These are phyloP conservation scores for Chlorella variabilis DNA, from an alignment of 163 green algal species.

Conservation along the genomic window DNA sequence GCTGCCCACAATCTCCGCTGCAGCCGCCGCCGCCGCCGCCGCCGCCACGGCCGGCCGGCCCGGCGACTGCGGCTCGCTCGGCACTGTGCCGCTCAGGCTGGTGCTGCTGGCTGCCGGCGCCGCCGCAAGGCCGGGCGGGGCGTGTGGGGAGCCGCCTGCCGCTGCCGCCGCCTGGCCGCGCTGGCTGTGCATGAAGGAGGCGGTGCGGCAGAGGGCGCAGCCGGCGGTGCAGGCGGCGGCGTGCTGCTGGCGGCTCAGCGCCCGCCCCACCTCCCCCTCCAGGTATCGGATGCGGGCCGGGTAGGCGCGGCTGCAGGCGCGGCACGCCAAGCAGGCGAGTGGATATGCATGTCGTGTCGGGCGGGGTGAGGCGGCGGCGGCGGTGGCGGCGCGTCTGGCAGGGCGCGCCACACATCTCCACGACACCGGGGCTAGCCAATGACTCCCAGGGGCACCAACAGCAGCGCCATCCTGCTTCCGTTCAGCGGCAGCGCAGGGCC, in stretches of 20 bases:
- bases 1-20: not conserved
- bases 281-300: conserved; percentile 7
- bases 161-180: conserved; percentile 13
- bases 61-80: not conserved
- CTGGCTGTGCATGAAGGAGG: not conserved
- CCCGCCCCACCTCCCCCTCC: conserved; percentile 12
- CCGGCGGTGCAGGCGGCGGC: conserved; percentile 10
- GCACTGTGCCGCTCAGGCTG: conserved; percentile 2
- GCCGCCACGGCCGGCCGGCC: too few species aligned
- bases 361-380: too few species aligned
- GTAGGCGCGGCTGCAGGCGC: conserved; percentile 20
- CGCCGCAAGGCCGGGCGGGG: not conserved
- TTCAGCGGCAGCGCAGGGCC: too few species aligned
- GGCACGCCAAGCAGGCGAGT: too few species aligned
- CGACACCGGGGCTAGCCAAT: too few species aligned
- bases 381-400: too few species aligned
- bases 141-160: not conserved
- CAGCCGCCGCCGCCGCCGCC: not conserved
- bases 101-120: not conserved
- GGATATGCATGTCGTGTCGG: too few species aligned
- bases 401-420: too few species aligned
- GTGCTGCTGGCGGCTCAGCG: conserved; percentile 3
- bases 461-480: too few species aligned
- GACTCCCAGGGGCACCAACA: too few species aligned
- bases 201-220: conserved; percentile 36